These are phyloP conservation scores for Davidsoniella virescens DNA, from an alignment of 2,329 filamentous ascomycete species.

Conservation along the genomic window DNA sequence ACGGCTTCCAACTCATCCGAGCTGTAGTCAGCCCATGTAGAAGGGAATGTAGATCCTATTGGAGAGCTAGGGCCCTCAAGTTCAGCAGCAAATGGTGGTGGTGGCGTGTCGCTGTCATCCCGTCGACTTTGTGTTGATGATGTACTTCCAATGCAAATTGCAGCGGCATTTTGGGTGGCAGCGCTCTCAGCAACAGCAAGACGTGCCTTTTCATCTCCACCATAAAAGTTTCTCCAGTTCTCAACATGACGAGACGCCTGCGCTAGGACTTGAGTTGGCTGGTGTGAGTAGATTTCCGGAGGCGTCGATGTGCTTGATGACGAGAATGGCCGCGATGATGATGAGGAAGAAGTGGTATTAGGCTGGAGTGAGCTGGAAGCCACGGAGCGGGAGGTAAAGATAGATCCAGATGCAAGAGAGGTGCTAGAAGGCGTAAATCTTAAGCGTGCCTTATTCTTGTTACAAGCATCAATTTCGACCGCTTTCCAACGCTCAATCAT, in stretches of 20 bases:
- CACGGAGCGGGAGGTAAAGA: too few relatives aligned
- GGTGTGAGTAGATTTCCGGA: not conserved
- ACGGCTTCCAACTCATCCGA: not conserved
- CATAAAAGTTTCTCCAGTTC: not conserved
- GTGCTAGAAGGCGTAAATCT: not conserved
- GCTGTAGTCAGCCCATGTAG: not conserved
- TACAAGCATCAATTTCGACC: constrained; percentile 2
- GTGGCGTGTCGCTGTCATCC: too few relatives aligned
- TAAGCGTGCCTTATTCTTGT: not conserved
- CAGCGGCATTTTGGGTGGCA: not conserved
- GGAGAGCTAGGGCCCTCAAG: not conserved
- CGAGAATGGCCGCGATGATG: too few relatives aligned
- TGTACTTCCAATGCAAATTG: not conserved
- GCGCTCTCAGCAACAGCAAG: not conserved
- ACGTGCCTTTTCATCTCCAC: constrained; percentile 1
- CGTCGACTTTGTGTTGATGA: too few relatives aligned
- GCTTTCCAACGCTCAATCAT: constrained; percentile 23
- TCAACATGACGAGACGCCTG: not conserved
- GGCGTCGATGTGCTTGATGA: not conserved
- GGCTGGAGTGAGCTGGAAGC: too few relatives aligned
- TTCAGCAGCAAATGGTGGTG: too few relatives aligned
- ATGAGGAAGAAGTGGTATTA: too few relatives aligned
- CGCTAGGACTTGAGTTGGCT: not conserved
- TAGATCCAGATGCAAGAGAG: not conserved
- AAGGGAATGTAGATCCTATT: not conserved